phyloP scores from a whole-genome alignment of 148 eudicot species.

The Silene uniflora region DNA sequence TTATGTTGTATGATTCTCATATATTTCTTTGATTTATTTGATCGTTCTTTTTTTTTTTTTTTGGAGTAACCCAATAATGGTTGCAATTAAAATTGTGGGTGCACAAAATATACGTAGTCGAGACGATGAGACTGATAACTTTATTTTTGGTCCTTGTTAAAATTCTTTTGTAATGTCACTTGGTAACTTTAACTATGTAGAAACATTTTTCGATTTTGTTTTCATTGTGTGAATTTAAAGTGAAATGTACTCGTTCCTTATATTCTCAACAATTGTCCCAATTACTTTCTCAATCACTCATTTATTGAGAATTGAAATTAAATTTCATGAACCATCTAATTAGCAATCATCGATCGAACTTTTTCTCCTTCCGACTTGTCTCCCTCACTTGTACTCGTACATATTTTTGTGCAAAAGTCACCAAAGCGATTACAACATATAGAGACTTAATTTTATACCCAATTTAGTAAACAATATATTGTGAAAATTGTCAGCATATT shows the following conservation, averaged over 20 bases:
- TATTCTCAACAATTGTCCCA: too few species aligned
- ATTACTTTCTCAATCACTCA: too few species aligned
- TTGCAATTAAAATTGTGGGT: constrained; percentile 2
- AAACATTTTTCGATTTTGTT: not conserved
- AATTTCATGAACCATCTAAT: too few species aligned
- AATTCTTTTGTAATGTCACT: constrained; percentile 13
- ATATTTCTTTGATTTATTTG: constrained; percentile 12
- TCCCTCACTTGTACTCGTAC: too few species aligned
- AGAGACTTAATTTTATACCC: too few species aligned
- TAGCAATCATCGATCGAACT: too few species aligned
- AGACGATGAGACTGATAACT: not conserved
- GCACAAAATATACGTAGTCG: constrained; percentile 13
- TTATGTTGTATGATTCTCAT: not conserved
- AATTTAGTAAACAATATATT: too few species aligned
- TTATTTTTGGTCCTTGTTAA: not conserved
- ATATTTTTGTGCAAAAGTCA: too few species aligned
- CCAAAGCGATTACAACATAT: too few species aligned
- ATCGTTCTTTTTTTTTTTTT: not conserved
- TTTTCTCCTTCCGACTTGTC: too few species aligned
- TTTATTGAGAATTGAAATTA: too few species aligned
- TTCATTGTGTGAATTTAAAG: not conserved
- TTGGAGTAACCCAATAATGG: not conserved
- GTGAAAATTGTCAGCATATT: too few species aligned
- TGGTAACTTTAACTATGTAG: constrained; percentile 16
- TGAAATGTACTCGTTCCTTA: not conserved